These are phyloP conservation scores for Rhodofomes roseus DNA, from an alignment of 1,284 basidiomycete species.

Conservation along the genomic window DNA sequence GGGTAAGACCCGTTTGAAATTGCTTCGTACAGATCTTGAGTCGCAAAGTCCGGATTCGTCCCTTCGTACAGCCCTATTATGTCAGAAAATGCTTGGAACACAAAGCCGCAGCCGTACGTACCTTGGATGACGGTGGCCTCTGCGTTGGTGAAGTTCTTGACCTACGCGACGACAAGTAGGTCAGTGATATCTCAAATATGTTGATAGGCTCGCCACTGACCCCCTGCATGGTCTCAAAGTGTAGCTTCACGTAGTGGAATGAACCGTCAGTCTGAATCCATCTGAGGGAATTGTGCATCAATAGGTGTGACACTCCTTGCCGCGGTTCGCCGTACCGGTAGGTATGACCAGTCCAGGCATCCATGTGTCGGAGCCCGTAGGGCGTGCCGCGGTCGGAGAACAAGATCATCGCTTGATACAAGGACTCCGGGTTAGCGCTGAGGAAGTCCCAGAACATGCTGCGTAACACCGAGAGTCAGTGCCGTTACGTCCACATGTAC, in stretches of 20 bases:
- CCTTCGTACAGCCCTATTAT: constrained; percentile 51
- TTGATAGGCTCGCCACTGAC: neutral
- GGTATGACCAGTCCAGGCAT: constrained; percentile 89
- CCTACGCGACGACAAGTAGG: neutral
- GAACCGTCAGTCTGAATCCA: constrained; percentile 80
- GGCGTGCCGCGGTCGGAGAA: constrained; percentile 91
- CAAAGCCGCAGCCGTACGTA: neutral
- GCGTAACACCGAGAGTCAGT: constrained; percentile 1
- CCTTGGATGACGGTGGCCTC: constrained; percentile 65
- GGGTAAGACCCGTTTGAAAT: constrained; percentile 79
- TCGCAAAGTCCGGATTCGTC: constrained; percentile 80
- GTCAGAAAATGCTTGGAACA: constrained; percentile 38
- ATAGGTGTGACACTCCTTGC: neutral
- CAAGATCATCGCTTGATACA: constrained; percentile 82
- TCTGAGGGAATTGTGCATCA: constrained; percentile 36
- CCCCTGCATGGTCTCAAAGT: constrained; percentile 33
- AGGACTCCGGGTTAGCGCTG: constrained; percentile 83
- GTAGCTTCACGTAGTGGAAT: constrained; percentile 83
- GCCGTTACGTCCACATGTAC: constrained; percentile 6
- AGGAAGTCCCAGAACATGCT: constrained; percentile 67
- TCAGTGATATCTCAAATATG: neutral
- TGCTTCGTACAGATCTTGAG: constrained; percentile 70
- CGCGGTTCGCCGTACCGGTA: constrained; percentile 34
- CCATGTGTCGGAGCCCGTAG: constrained; percentile 74
- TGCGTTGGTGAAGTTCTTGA: constrained; percentile 41